Evolutionary conservation across 352 stramenopile species (phyloP), one percentile per base, ranked within the genome.

Genomic region (Pilasporangium apinafurcum): DNA sequence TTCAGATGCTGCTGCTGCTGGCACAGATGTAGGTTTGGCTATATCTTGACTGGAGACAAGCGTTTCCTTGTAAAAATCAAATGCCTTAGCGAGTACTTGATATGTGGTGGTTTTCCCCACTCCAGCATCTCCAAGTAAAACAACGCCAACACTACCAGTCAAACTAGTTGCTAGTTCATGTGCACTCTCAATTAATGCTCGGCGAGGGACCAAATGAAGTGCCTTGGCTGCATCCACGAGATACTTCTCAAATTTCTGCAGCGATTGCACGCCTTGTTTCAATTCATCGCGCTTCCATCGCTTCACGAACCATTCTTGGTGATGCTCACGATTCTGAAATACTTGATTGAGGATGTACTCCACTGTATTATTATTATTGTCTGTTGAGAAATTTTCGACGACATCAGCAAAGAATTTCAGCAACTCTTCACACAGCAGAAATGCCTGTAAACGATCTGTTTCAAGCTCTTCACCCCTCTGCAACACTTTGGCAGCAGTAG

Each of bases 81-180:
- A 22, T 12, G 63, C 48, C 21, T 31, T 63, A 13, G 63, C 60
- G 1, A 75, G 45, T 0, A 78, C 48, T 24, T 53, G 48, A 20
- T 78, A 75, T 8, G 47, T 12, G 7, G 66, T 56, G 0, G 66
- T 59, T 33, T 79, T 79, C 4, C 66, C 66, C 8, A 58, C 53
- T n/a, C 63, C 66, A 1, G 48, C 48, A 4, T 41, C 10, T 16
- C 63, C 63, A 0, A 48, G 29, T 1, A 79, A 21, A 7, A 73
- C 37, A 2, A 62, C 37, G 14, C 67, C 59, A 5, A 34, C 24
- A n/a, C 18, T 46, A 5, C 29, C 43, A 1, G 42, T 44, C 16
- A 71, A 9, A 2, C 56, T 53, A n/a, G 30, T 27, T 1, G 57
- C 40, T 5, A 76, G 40, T 0, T 35, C 35, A 10, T 47, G 43